These are phyloP conservation scores for Yamadazyma triangularis DNA, from an alignment of 1,139 yeast genomes.

Conservation along the genomic window DNA sequence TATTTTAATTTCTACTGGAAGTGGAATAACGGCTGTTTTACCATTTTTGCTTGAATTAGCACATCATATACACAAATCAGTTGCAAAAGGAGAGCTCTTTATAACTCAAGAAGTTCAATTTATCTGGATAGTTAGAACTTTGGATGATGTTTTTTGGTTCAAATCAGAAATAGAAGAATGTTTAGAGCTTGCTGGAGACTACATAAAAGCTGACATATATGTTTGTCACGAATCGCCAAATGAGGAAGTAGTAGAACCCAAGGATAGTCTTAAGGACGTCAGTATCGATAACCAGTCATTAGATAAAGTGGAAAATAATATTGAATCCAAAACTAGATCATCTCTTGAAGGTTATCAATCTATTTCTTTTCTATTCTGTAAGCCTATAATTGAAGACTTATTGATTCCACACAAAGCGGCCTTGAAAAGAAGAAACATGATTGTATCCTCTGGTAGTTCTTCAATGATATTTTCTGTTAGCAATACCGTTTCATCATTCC, in stretches of 20 bases:
- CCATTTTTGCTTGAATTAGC: slow-evolving; percentile 38
- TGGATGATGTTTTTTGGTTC: slow-evolving; percentile 43
- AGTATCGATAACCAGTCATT: too few species aligned
- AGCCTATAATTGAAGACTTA: slow-evolving; percentile 29
- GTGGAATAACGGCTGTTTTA: slow-evolving; percentile 53
- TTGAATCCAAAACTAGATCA: slow-evolving; percentile 6
- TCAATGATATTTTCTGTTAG: slow-evolving; percentile 43
- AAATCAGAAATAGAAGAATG: slow-evolving; percentile 33
- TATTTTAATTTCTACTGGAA: slow-evolving; percentile 42
- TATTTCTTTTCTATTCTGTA: slow-evolving; percentile 16
- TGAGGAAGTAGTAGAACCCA: not conserved
- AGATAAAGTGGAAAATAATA: slow-evolving; percentile 9
- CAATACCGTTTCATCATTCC: slow-evolving; percentile 36
- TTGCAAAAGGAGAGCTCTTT: slow-evolving; percentile 6
- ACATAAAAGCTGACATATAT: slow-evolving; percentile 23
- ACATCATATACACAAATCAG: slow-evolving; percentile 10
- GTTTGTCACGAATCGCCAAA: slow-evolving; percentile 11
- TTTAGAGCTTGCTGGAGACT: slow-evolving; percentile 17
- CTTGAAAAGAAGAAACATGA: slow-evolving; percentile 36
- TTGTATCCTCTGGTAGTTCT: slow-evolving; percentile 51
- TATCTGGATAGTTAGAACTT: slow-evolving; percentile 44
- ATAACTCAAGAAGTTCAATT: slow-evolving; percentile 32
- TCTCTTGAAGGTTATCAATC: not conserved
- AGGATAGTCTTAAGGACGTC: too few species aligned
- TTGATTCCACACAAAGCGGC: slow-evolving; percentile 15